A percentile compares a stretch with the other conserved stretches of the same genome.
These are phyloP conservation scores for Aspergillus bridgeri DNA, from an alignment of 495 filamentous ascomycete genomes.

Conservation along the genomic window DNA sequence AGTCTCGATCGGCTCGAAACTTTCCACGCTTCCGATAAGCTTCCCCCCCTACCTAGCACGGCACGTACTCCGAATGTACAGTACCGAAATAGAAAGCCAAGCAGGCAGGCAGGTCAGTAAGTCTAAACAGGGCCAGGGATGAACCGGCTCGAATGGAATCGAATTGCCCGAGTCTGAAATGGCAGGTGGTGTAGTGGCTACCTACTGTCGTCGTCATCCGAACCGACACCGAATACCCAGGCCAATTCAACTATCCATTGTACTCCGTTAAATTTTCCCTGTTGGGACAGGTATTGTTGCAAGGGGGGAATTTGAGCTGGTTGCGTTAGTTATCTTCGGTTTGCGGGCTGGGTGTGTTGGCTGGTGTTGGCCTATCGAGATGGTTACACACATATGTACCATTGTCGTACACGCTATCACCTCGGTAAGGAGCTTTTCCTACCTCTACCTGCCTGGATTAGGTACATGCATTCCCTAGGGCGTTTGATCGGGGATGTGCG, in stretches of 20 bases:
- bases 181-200: not conserved
- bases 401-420: not conserved
- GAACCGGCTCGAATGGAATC: not conserved
- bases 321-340: not conserved
- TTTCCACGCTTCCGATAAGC: not conserved
- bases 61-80: not conserved
- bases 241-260: not conserved
- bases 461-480: not conserved
- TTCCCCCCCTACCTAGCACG: not conserved
- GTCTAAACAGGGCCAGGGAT: not conserved
- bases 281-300: not conserved
- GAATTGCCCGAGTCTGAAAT: not conserved
- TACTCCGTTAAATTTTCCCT: not conserved
- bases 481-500: not conserved
- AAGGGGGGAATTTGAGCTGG: not conserved
- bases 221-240: not conserved
- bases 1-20: not conserved
- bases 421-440: not conserved
- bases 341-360: not conserved
- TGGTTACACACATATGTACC: no score
- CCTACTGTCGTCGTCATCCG: not conserved
- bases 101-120: not conserved
- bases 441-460: not conserved
- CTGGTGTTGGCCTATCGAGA: no score
- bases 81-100: not conserved